phyloP scores from a whole-genome alignment of 305 asterid species.

The Fraxinus greggii region DNA sequence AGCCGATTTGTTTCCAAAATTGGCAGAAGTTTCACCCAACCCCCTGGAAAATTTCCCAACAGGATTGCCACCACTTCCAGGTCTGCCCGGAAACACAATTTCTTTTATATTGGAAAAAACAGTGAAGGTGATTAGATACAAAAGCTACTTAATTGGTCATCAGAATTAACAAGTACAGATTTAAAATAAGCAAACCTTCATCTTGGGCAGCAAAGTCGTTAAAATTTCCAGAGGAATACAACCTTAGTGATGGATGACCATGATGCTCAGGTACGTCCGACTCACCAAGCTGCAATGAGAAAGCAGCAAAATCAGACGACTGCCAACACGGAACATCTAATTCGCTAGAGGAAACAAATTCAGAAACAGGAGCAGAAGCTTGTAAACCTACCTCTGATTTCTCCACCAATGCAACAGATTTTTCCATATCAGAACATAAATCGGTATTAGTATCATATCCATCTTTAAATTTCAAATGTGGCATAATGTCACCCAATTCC shows the following conservation, averaged over 20 bases:
- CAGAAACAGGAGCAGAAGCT: constrained; percentile 42
- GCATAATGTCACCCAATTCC: constrained; percentile 88
- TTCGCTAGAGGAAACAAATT: constrained; percentile 35
- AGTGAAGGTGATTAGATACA: neutral
- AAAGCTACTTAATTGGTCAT: neutral
- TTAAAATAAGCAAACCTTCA: constrained; percentile 51
- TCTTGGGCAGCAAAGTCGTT: constrained; percentile 54
- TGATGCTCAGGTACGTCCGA: constrained; percentile 47
- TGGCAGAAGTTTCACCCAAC: constrained; percentile 41
- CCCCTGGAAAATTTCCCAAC: constrained; percentile 45
- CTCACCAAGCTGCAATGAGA: constrained; percentile 38
- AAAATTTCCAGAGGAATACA: constrained; percentile 46
- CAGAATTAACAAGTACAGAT: neutral
- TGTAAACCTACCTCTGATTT: constrained; percentile 38
- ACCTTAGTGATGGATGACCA: constrained; percentile 43
- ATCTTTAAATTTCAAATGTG: constrained; percentile 60
- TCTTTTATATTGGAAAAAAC: constrained; percentile 35
- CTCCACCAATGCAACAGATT: constrained; percentile 40
- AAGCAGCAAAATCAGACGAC: constrained; percentile 52
- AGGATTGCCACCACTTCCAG: constrained; percentile 64
- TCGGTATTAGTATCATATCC: constrained; percentile 39
- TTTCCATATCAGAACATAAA: constrained; percentile 42
- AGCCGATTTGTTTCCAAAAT: constrained; percentile 35
- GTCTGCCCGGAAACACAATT: constrained; percentile 81
- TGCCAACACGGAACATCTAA: constrained; percentile 54